Evolutionary conservation across 2,329 filamentous ascomycete species (phyloP).

Genomic region (Apiospora aurea): DNA sequence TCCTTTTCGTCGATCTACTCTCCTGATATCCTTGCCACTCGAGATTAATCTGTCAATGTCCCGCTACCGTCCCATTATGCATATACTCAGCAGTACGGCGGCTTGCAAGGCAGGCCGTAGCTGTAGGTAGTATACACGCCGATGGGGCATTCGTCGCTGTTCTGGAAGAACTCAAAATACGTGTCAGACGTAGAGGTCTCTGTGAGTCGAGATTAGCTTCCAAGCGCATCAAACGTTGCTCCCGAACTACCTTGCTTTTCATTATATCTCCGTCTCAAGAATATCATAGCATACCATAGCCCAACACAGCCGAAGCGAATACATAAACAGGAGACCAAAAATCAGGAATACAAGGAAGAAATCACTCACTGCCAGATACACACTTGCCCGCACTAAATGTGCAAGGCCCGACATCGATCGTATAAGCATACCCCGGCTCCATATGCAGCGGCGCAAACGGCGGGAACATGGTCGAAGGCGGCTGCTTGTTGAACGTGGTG

Average conservation of each 20-base stretch:
- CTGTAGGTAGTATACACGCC: slow-evolving; percentile 42
- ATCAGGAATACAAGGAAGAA: not conserved
- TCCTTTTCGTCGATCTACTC: fast-evolving
- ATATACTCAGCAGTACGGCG: slow-evolving; percentile 28
- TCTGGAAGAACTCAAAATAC: slow-evolving; percentile 40
- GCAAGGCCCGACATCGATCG: slow-evolving; percentile 43
- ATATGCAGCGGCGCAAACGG: slow-evolving; percentile 42
- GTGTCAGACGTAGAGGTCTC: slow-evolving; percentile 44
- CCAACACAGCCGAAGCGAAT: too few species aligned
- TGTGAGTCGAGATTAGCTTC: slow-evolving; percentile 15
- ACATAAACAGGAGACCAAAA: not conserved
- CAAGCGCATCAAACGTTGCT: too few species aligned
- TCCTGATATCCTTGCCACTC: not conserved
- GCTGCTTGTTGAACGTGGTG: slow-evolving; percentile 43
- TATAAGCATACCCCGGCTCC: slow-evolving; percentile 44
- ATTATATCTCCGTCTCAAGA: too few species aligned
- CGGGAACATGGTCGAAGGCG: slow-evolving; percentile 36
- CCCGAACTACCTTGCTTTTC: too few species aligned
- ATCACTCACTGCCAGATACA: slow-evolving; percentile 39
- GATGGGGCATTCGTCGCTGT: slow-evolving; percentile 38
- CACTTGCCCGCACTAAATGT: slow-evolving; percentile 38
- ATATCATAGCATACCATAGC: too few species aligned
- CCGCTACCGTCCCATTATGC: not conserved
- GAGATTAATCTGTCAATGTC: not conserved
- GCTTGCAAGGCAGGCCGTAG: slow-evolving; percentile 38